A percentile compares a stretch with the other conserved stretches of the same genome.
Conservation (phyloP, 805 yeast species). For the Starmerella kuoi region DNA sequence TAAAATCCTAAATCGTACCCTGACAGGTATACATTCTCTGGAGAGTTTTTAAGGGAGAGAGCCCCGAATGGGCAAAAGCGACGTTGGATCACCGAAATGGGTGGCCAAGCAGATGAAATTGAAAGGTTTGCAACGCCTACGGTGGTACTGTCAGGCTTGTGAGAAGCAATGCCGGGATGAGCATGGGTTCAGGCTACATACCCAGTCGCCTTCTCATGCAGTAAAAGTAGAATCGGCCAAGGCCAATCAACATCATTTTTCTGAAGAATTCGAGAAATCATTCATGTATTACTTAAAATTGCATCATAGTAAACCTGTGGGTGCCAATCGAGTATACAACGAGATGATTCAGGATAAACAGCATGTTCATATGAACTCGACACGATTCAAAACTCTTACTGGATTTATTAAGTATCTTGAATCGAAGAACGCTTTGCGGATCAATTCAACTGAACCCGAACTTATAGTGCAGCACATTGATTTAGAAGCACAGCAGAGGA, state of each 20-base stretch:
- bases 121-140: slow-evolving; percentile 71
- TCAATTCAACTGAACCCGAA: slow-evolving; percentile 6
- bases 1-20: no score
- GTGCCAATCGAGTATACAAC: slow-evolving; percentile 79
- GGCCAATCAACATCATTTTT: slow-evolving; percentile 45
- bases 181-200: slow-evolving; percentile 87
- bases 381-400: slow-evolving; percentile 62
- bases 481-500: background rate
- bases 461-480: slow-evolving; percentile 6
- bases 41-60: no score
- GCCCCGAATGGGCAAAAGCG: slow-evolving; percentile 3
- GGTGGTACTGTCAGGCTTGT: slow-evolving; percentile 83
- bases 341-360: slow-evolving; percentile 72
- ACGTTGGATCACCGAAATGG: slow-evolving; percentile 33
- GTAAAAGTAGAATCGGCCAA: slow-evolving; percentile 41
- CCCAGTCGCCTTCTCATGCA: slow-evolving; percentile 67
- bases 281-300: slow-evolving; percentile 51
- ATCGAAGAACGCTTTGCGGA: slow-evolving; percentile 41
- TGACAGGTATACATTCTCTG: no score
- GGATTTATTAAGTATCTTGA: slow-evolving; percentile 48
- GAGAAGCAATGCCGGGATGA: slow-evolving; percentile 90
- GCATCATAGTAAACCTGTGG: slow-evolving; percentile 67
- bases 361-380: slow-evolving; percentile 85
- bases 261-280: slow-evolving; percentile 46
- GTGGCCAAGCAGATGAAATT: slow-evolving; percentile 67